Base-by-base conservation (phyloP, 2,329 filamentous ascomycete species). In the Sphaerulina musiva region DNA sequence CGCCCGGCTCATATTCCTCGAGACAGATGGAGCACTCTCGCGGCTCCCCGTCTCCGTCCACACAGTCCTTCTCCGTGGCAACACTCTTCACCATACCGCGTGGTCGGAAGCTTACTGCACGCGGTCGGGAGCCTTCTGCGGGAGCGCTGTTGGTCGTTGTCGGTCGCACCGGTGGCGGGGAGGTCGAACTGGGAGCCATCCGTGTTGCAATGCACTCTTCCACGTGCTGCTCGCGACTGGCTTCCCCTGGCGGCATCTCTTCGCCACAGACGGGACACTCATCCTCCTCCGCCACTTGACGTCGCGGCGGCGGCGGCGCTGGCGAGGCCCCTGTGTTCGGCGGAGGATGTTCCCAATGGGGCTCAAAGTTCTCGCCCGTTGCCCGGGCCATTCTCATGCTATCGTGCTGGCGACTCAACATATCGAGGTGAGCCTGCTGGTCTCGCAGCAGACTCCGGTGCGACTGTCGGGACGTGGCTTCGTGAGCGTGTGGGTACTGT, bases 231-330 rank as follows among this genome's bases (percentile, higher is more conserved):
- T 74, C 73, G 26, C 76, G 69, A 3, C 67, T 65, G 1, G 61
- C 57, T 20, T 76, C 73, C 12, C 73, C 72, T 1, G 81, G 78
- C 0, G 87, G 86, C 3, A 90, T 76, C 69, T 89, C 85, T 38
- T 76, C 72, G 64, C 87, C 86, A 63, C 87, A 92, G 43, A 91
- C 80, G 0, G 87, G 87, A 58, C 87, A 92, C 63, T 89, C 85
- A 66, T 91, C 87, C 65, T 90, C 87, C 67, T 91, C 87, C 1
- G 68, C 62, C 10, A 76, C 67, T 55, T 68, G 56, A 5, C 66
- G 60, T 10, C 65, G 14, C 14, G 14, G 14, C 14, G 14, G 57
- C 1, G 61, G 55, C 48, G 43, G 45, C 26, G 44, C 45, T 11
- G 49, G 51, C 2, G 42, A 31, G 34, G 3, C 4, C 26, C 26